Percentiles rank a stretch among this genome's conserved stretches.
Evolutionary conservation across 805 yeast species (phyloP).

Genomic region (Yarrowia phangngaensis): DNA sequence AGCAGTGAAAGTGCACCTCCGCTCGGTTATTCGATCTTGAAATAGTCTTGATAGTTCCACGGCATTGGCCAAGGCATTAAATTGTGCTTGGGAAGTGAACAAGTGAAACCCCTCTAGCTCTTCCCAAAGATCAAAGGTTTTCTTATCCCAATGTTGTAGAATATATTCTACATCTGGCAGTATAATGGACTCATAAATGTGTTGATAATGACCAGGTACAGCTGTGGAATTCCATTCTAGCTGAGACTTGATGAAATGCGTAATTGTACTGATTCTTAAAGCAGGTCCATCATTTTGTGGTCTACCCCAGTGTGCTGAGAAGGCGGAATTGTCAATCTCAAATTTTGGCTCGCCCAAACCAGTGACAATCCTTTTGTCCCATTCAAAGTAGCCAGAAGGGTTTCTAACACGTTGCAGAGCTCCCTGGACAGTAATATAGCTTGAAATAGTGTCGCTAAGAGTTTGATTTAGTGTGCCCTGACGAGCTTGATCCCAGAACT

Average conservation of each 20-base stretch:
- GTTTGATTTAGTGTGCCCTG: slow-evolving; percentile 32
- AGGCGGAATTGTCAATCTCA: slow-evolving; percentile 59
- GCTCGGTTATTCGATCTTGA: slow-evolving; percentile 32
- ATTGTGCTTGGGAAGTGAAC: slow-evolving; percentile 72
- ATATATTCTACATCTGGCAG: slow-evolving; percentile 70
- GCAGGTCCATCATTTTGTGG: slow-evolving; percentile 97
- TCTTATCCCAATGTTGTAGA: slow-evolving; percentile 54
- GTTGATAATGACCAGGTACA: slow-evolving; percentile 36
- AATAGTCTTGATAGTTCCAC: slow-evolving; percentile 39
- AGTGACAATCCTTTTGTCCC: slow-evolving; percentile 26
- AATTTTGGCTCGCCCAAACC: slow-evolving; percentile 93
- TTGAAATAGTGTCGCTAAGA: slow-evolving; percentile 44
- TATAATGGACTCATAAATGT: slow-evolving; percentile 51
- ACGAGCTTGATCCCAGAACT: slow-evolving; percentile 45
- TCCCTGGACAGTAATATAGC: slow-evolving; percentile 58
- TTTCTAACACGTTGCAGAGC: slow-evolving; percentile 63
- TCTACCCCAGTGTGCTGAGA: slow-evolving; percentile 76
- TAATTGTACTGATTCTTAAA: slow-evolving; percentile 62
- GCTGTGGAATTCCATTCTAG: slow-evolving; percentile 36
- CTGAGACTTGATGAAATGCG: slow-evolving; percentile 51
- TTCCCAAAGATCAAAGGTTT: slow-evolving; percentile 92
- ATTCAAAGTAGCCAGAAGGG: slow-evolving; percentile 57
- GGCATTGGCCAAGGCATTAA: slow-evolving; percentile 63
- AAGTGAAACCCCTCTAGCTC: slow-evolving; percentile 73
- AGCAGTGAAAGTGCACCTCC: slow-evolving; percentile 27